phyloP scores from a whole-genome alignment of 768 basidiomycete species.

The Scleroderma citrinum region DNA sequence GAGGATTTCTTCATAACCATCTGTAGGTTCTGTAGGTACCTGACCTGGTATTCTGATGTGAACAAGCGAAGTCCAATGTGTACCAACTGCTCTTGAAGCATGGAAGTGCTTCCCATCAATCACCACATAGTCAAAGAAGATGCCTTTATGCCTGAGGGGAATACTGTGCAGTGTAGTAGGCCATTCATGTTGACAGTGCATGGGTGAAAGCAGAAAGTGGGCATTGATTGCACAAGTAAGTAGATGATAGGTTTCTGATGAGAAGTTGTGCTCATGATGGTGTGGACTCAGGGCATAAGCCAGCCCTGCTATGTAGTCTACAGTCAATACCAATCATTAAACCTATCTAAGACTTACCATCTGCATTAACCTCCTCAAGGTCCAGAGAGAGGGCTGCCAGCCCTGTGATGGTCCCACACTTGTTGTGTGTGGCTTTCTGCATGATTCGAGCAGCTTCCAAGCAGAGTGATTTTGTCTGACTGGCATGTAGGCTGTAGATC shows the following conservation, averaged over 20 bases:
- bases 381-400: neutral
- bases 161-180: neutral
- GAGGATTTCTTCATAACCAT: neutral
- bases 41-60: neutral
- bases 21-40: no score
- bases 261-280: neutral
- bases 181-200: neutral
- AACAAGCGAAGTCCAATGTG: neutral
- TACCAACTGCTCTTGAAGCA: neutral
- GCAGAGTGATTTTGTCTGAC: constrained; percentile 7
- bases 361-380: constrained; percentile 1
- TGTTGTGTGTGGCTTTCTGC: constrained; percentile 1
- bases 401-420: neutral
- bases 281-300: constrained; percentile 1
- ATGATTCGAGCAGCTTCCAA: neutral
- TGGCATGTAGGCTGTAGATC: neutral
- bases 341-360: constrained; percentile 10
- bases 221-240: neutral
- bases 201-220: neutral
- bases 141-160: neutral
- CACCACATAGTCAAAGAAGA: neutral
- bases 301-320: neutral
- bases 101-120: neutral
- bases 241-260: neutral
- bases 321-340: neutral